Evolutionary conservation across 2,329 filamentous ascomycete genomes (phyloP).

Genomic region (Colletotrichum eleusines): DNA sequence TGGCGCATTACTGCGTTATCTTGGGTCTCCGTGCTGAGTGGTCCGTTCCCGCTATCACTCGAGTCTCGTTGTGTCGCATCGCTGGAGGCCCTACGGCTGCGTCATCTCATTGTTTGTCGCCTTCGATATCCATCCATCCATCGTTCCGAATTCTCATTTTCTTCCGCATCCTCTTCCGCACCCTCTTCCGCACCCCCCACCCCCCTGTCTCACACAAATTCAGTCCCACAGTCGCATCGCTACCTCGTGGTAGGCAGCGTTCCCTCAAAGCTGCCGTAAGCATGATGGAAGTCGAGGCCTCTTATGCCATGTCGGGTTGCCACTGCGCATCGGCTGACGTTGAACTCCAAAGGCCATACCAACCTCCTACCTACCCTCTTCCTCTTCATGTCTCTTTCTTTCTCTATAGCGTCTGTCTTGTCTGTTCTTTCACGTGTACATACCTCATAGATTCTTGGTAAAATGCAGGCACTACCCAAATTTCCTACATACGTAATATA

Average conservation of each 20-base stretch:
- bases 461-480: too few species aligned
- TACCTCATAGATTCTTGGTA: too few species aligned
- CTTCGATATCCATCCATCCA: background rate
- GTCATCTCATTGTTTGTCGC: background rate
- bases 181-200: constrained; percentile 2
- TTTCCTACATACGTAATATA: too few species aligned
- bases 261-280: background rate
- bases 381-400: background rate
- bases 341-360: too few species aligned
- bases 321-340: too few species aligned
- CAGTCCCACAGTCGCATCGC: too few species aligned
- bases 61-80: background rate
- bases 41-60: constrained; percentile 8
- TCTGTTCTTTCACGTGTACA: too few species aligned
- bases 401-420: too few species aligned
- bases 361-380: background rate
- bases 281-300: background rate
- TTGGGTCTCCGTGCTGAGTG: constrained; percentile 21
- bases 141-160: background rate
- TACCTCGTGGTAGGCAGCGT: background rate
- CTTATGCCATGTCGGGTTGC: too few species aligned
- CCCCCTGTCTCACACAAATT: too few species aligned
- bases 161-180: too few species aligned
- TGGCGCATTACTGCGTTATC: constrained; percentile 4
- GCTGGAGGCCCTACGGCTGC: background rate